Percentiles rank a stretch among this genome's conserved stretches.
These are phyloP conservation scores for Fusarium buxicola DNA, from an alignment of 2,329 filamentous ascomycete genomes.

Conservation along the genomic window DNA sequence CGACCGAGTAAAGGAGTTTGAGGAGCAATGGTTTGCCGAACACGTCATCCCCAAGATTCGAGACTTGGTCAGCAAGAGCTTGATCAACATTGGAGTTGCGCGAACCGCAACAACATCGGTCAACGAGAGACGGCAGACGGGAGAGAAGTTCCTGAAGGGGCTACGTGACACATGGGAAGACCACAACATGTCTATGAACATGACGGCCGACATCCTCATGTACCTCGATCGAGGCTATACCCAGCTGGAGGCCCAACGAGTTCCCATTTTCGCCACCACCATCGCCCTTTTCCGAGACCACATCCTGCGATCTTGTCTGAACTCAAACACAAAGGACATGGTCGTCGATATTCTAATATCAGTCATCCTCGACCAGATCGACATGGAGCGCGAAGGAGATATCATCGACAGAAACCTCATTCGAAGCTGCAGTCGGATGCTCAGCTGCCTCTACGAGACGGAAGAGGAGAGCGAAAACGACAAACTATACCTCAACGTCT, in stretches of 20 bases:
- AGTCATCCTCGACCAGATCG: slow-evolving; percentile 89
- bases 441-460: slow-evolving; percentile 87
- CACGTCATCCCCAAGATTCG: slow-evolving; percentile 79
- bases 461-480: slow-evolving; percentile 80
- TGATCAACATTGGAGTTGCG: slow-evolving; percentile 71
- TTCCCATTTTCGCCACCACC: slow-evolving; percentile 84
- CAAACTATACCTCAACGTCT: slow-evolving; percentile 85
- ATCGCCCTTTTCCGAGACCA: slow-evolving; percentile 91
- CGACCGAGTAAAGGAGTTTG: slow-evolving; percentile 81
- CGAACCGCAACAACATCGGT: slow-evolving; percentile 69
- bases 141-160: slow-evolving; percentile 83
- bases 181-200: slow-evolving; percentile 93
- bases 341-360: slow-evolving; percentile 82
- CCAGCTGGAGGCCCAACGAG: slow-evolving; percentile 71
- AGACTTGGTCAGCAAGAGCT: slow-evolving; percentile 75
- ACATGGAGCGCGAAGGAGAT: slow-evolving; percentile 91
- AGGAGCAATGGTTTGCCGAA: slow-evolving; percentile 81
- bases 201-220: slow-evolving; percentile 97
- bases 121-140: slow-evolving; percentile 81
- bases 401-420: slow-evolving; percentile 86
- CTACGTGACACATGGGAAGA: slow-evolving; percentile 86
- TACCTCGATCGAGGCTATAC: slow-evolving; percentile 93
- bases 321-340: slow-evolving; percentile 57
- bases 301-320: slow-evolving; percentile 74
- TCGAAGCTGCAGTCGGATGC: slow-evolving; percentile 87